phyloP scores from a whole-genome alignment of 2,329 filamentous ascomycete species.

The Cladosporium colombiae region DNA sequence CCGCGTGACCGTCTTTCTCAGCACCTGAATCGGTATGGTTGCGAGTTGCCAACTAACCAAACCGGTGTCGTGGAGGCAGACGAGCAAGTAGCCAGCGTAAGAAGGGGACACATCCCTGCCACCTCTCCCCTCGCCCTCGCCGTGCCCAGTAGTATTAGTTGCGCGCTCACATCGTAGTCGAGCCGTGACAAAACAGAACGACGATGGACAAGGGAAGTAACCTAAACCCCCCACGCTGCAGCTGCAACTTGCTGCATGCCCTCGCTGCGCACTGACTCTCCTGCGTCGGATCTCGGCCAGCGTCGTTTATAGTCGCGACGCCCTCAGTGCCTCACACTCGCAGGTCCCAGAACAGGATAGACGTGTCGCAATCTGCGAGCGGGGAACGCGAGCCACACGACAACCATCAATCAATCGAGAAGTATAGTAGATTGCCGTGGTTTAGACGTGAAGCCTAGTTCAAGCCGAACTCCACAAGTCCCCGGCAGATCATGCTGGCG shows the following conservation, averaged over 20 bases:
- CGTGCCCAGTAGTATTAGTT: not conserved
- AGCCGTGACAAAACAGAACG: conserved; percentile 8
- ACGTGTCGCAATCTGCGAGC: conserved; percentile 4
- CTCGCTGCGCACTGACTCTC: conserved; percentile 1
- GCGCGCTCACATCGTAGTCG: not conserved
- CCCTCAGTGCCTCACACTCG: conserved; percentile 1
- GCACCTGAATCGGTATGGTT: conserved; percentile 1
- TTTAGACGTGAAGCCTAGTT: not conserved
- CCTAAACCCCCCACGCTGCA: conserved; percentile 7
- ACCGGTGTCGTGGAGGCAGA: not conserved
- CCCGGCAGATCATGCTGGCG: not conserved
- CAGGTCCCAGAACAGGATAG: conserved; percentile 3
- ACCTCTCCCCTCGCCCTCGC: not conserved
- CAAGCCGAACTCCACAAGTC: not conserved
- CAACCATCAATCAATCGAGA: not conserved
- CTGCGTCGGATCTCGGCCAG: conserved; percentile 3
- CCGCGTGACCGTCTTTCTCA: conserved; percentile 17
- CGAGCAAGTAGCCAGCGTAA: not conserved
- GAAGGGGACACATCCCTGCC: conserved; percentile 7
- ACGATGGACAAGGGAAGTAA: not conserved
- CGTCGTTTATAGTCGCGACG: conserved; percentile 4
- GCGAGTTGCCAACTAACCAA: not conserved
- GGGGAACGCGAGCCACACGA: conserved; percentile 3
- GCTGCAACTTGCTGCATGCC: not conserved
- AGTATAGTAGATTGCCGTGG: conserved; percentile 3